phyloP scores from a whole-genome alignment of 768 basidiomycete species.

The Suillus occidentalis region DNA sequence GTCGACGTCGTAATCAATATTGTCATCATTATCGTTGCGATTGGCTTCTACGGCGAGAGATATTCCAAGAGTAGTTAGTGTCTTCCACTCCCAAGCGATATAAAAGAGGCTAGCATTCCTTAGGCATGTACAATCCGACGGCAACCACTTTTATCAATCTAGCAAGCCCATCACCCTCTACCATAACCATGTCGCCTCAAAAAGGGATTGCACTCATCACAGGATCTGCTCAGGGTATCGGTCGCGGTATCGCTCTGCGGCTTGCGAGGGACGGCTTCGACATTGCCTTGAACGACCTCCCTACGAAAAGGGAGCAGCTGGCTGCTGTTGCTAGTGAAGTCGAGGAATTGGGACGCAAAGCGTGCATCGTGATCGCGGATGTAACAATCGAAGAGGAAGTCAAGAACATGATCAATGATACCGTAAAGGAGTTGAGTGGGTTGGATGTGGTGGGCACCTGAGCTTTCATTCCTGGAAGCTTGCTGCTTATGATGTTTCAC shows the following conservation, averaged over 20 bases:
- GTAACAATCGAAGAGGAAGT: conserved; percentile 19
- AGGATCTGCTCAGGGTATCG: conserved; percentile 26
- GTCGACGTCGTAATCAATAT: neutral
- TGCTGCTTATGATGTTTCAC: neutral
- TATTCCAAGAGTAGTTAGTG: conserved; percentile 4
- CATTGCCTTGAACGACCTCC: conserved; percentile 27
- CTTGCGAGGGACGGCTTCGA: conserved; percentile 30
- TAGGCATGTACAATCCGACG: neutral
- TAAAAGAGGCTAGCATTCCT: neutral
- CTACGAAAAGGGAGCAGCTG: conserved; percentile 8
- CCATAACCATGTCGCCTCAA: neutral
- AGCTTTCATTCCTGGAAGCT: neutral
- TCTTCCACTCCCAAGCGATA: neutral
- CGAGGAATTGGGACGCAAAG: conserved; percentile 9
- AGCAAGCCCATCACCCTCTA: neutral
- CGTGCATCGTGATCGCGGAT: conserved; percentile 9
- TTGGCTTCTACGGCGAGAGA: neutral
- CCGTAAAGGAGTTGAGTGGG: conserved; percentile 13
- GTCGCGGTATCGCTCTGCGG: conserved; percentile 26
- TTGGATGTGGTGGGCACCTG: conserved; percentile 15
- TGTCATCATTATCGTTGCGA: neutral
- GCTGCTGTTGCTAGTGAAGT: conserved; percentile 15
- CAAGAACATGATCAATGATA: conserved; percentile 12
- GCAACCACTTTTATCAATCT: neutral
- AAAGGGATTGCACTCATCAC: conserved; percentile 28